Evolutionary conservation across 1,284 basidiomycete species (phyloP).

Genomic region (Jaminaea rosea): DNA sequence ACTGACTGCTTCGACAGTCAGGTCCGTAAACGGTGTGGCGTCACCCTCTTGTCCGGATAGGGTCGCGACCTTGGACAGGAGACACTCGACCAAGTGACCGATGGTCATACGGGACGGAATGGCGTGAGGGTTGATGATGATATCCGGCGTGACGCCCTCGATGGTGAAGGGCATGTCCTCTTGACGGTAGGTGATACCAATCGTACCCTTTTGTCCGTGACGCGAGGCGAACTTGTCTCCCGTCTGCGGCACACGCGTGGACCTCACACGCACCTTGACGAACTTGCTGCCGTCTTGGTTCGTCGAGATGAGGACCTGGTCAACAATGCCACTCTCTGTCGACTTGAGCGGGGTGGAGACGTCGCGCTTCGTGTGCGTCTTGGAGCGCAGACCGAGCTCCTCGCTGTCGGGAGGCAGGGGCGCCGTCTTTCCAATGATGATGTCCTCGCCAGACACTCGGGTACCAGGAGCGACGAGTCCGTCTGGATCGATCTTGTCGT

Average conservation of each 20-base stretch:
- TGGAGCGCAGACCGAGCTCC: conserved; percentile 86
- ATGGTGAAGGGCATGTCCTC: conserved; percentile 99
- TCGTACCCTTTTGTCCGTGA: conserved; percentile 98
- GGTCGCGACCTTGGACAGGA: conserved; percentile 91
- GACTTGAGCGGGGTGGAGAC: conserved; percentile 95
- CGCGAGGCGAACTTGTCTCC: conserved; percentile 99
- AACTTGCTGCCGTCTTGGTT: conserved; percentile 95
- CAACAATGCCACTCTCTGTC: conserved; percentile 93
- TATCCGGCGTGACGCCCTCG: conserved; percentile 89
- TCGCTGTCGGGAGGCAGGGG: conserved; percentile 93
- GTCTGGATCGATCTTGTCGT: conserved; percentile 95
- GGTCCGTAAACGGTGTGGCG: conserved; percentile 94
- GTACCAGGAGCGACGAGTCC: conserved; percentile 92
- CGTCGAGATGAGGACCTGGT: conserved; percentile 92
- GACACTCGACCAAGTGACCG: conserved; percentile 96
- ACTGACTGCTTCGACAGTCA: conserved; percentile 75
- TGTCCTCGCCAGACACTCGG: conserved; percentile 90
- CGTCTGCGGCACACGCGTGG: conserved; percentile 90
- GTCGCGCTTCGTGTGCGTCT: conserved; percentile 81
- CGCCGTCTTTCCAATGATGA: conserved; percentile 98
- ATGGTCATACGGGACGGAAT: conserved; percentile 99
- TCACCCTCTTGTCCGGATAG: conserved; percentile 94
- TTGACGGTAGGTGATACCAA: conserved; percentile 96
- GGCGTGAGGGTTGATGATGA: conserved; percentile 98
- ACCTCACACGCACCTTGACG: conserved; percentile 92